Conservation (phyloP, 176 grass and related monocot genomes). For the Tillandsia fasciculata region DNA sequence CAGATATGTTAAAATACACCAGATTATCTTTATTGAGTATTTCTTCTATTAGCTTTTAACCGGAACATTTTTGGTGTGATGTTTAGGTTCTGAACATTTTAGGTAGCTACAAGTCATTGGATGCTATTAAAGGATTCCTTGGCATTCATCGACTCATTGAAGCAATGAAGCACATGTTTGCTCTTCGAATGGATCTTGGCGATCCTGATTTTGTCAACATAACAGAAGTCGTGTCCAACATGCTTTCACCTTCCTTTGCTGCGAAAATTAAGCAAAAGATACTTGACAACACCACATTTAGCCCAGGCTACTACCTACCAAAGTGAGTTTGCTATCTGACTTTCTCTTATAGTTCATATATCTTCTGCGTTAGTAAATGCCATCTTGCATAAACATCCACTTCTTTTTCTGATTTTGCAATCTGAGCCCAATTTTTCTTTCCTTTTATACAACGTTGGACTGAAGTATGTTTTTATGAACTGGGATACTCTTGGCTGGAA, state of each 20-base stretch:
- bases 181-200: slow-evolving; percentile 57
- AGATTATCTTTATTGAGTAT: background rate
- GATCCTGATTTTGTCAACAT: slow-evolving; percentile 68
- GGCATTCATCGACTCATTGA: slow-evolving; percentile 71
- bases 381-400: too few species aligned
- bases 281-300: slow-evolving; percentile 70
- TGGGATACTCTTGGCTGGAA: too few species aligned
- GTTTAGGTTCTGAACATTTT: slow-evolving; percentile 56
- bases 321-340: slow-evolving; percentile 23
- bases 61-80: background rate
- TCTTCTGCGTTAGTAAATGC: background rate
- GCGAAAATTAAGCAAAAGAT: slow-evolving; percentile 37
- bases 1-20: too few species aligned
- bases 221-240: slow-evolving; percentile 32
- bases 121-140: slow-evolving; percentile 43
- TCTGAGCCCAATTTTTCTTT: background rate
- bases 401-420: too few species aligned
- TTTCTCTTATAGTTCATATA: background rate
- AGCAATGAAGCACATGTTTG: slow-evolving; percentile 75
- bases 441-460: too few species aligned
- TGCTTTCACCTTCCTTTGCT: slow-evolving; percentile 57
- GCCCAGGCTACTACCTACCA: slow-evolving; percentile 54
- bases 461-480: too few species aligned
- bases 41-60: background rate
- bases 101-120: slow-evolving; percentile 48